Evolutionary conservation across 441 rosid genomes (phyloP), one percentile per base, ranked within the genome.

Genomic region (Euphorbia celastroides): DNA sequence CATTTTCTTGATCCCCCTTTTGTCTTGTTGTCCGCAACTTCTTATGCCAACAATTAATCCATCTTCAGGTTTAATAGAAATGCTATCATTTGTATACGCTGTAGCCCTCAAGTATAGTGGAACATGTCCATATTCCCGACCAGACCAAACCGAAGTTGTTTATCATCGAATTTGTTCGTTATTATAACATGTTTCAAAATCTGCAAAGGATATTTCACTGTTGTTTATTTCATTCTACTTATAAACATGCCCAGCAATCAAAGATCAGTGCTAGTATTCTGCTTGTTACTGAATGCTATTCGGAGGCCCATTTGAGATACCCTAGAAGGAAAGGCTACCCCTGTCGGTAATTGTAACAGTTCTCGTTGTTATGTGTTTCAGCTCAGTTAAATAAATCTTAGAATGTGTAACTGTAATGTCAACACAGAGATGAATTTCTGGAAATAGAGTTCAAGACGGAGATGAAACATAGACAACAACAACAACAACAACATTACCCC

Each of bases 301-400:
- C n/a, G n/a, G n/a, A n/a, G n/a, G n/a, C n/a, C n/a, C 72, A 71
- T 13, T 20, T 52, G 30, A 75, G 30, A 52, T 57, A 62, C 36
- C 78, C 75, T 67, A 67, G 75, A 48, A 54, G 56, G 44, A 50
- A 67, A 26, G 73, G 41, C 11, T 42, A 51, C n/a, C 9, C 58
- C 38, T 75, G 14, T 34, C 34, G 25, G 67, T 68, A 26, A 75
- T 68, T 28, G 73, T 64, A 48, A 68, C 70, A 2, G 72, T 32
- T 57, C 58, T 71, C 7, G 38, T 75, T 31, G 46, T 72, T 60
- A 30, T 67, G 28, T 71, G 70, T 22, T 71, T 68, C 32, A 7
- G 51, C 27, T 42, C 9, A 36, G 46, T 75, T 75, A 75, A 75
- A 11, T 38, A 41, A 17, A 68, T 55, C 26, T 30, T 31, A 14